phyloP scores from a whole-genome alignment of 2,329 filamentous ascomycete genomes.

The Colletotrichum lentis region DNA sequence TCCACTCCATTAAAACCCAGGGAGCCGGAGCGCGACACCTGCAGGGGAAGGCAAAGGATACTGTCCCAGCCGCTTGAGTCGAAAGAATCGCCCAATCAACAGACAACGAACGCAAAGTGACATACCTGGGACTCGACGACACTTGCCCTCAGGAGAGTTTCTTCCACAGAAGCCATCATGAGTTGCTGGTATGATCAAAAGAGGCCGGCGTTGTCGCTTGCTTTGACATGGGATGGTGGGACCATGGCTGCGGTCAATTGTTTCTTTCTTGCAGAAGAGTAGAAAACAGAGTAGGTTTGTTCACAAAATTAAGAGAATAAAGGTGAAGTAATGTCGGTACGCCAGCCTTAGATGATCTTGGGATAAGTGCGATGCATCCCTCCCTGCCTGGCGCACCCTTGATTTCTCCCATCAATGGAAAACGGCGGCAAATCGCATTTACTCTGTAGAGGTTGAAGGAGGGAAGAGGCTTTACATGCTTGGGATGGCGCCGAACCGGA shows the following conservation, averaged over 20 bases:
- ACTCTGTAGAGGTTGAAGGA: not conserved
- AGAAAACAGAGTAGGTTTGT: not conserved
- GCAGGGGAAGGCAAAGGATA: not conserved
- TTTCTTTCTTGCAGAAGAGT: not conserved
- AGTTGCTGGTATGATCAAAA: not conserved
- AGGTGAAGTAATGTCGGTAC: not conserved
- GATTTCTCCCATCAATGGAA: not conserved
- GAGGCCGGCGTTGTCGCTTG: not conserved
- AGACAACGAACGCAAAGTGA: not conserved
- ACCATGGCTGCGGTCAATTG: too few species aligned
- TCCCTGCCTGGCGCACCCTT: not conserved
- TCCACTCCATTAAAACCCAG: slow-evolving; percentile 33
- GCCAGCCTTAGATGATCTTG: not conserved
- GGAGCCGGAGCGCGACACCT: slow-evolving; percentile 22
- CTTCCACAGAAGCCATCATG: not conserved
- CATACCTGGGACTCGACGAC: not conserved
- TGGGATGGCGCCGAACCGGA: not conserved
- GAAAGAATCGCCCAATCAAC: not conserved
- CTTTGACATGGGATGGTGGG: not conserved
- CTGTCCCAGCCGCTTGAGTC: slow-evolving; percentile 1
- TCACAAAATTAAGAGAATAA: too few species aligned
- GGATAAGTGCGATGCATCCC: not conserved
- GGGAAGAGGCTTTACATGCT: not conserved
- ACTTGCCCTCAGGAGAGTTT: not conserved
- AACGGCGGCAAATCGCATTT: not conserved